Conservation (phyloP, 2,329 filamentous ascomycete species). For the Xylaria arbuscula region DNA sequence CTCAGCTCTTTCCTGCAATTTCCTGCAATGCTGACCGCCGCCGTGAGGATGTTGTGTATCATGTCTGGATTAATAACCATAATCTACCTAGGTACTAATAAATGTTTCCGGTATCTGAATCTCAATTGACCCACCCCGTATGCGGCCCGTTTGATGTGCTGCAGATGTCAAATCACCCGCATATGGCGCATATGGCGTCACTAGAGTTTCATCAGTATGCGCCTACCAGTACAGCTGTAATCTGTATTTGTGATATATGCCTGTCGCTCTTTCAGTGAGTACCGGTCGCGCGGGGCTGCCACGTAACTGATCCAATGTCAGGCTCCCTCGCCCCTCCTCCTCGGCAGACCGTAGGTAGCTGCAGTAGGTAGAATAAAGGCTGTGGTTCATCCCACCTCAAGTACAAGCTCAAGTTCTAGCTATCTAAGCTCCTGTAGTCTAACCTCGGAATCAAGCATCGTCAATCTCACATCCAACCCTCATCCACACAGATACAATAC, state of each 20-base stretch:
- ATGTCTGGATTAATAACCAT: neutral
- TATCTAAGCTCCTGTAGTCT: neutral
- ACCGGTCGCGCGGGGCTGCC: conserved; percentile 7
- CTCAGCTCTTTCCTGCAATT: neutral
- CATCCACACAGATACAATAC: neutral
- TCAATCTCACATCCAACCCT: neutral
- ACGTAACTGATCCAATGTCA: neutral
- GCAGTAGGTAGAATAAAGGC: conserved; percentile 1
- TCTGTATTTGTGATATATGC: conserved; percentile 13
- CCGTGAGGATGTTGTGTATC: neutral
- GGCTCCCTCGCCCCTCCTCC: conserved; percentile 4
- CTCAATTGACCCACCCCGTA: neutral
- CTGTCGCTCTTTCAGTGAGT: neutral
- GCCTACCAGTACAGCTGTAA: neutral
- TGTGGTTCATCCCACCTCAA: conserved; percentile 11
- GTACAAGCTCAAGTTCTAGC: conserved; percentile 1
- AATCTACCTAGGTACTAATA: too few relatives aligned
- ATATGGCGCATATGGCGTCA: conserved; percentile 39
- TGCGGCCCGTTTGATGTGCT: neutral
- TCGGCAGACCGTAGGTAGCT: neutral
- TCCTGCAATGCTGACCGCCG: neutral
- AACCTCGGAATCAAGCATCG: neutral
- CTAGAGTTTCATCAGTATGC: conserved; percentile 23
- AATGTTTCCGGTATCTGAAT: neutral
- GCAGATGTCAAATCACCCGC: conserved; percentile 36